Conservation (phyloP, 73 alveolate genomes). For the Paramecium primaurelia region DNA sequence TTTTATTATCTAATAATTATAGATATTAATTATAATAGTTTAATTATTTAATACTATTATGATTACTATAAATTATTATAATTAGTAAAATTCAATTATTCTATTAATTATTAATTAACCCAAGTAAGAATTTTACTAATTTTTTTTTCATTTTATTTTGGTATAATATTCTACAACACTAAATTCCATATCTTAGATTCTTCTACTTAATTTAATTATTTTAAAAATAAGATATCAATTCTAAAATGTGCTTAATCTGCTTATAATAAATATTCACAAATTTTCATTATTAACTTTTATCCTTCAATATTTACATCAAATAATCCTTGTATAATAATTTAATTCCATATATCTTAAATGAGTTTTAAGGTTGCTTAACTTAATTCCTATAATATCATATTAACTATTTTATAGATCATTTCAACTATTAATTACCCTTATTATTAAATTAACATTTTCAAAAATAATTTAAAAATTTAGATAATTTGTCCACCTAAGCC, state of each 20-base stretch:
- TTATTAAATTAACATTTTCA: neutral
- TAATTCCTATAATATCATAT: conserved; percentile 34
- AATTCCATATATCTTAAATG: neutral
- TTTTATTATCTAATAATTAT: neutral
- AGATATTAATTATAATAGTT: neutral
- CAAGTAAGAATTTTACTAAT: neutral
- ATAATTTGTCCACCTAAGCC: neutral
- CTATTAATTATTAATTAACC: neutral
- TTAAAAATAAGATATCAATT: neutral
- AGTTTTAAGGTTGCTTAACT: conserved; percentile 12
- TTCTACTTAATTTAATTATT: neutral
- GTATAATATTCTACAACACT: neutral
- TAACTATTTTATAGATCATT: neutral
- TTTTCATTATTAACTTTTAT: neutral
- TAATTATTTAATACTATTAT: neutral
- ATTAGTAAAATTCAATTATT: neutral
- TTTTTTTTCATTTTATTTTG: conserved; percentile 39
- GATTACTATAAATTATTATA: neutral
- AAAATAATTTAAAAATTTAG: neutral
- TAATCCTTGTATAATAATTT: neutral
- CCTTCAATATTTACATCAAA: conserved; percentile 6
- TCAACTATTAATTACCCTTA: neutral
- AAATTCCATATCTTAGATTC: conserved; percentile 40
- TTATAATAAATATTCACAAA: conserved; percentile 19
- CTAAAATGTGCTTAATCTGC: conserved; percentile 13